A percentile compares a stretch with the other conserved stretches of the same genome.
These are phyloP conservation scores for Saxophila tyrrhenica DNA, from an alignment of 495 filamentous ascomycete genomes.

Conservation along the genomic window DNA sequence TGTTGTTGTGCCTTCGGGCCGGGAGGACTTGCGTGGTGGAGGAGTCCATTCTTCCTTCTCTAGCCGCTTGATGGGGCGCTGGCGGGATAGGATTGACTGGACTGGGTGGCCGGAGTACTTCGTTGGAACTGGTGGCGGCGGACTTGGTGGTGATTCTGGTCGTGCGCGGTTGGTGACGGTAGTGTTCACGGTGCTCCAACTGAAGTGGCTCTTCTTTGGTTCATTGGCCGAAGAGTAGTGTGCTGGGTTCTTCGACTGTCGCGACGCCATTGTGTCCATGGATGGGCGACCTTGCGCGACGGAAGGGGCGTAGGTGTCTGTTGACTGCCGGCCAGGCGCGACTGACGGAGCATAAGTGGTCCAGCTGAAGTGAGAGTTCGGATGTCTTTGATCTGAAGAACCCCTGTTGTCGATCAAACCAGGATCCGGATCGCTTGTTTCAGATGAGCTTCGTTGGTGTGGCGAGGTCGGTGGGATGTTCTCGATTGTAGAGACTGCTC, in stretches of 20 bases:
- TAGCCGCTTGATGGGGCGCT: slow-evolving; percentile 7
- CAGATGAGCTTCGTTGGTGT: slow-evolving; percentile 6
- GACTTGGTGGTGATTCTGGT: slow-evolving; percentile 6
- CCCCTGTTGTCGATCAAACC: slow-evolving; percentile 8
- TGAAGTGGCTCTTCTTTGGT: slow-evolving; percentile 13
- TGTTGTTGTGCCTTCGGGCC: background rate
- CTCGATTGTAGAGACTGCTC: slow-evolving; percentile 1
- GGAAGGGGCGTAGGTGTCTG: background rate
- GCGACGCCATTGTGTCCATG: slow-evolving; percentile 1
- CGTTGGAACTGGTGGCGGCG: slow-evolving; percentile 11
- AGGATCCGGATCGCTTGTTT: slow-evolving; percentile 1
- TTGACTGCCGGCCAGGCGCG: slow-evolving; percentile 9
- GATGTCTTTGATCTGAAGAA: background rate
- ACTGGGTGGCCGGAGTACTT: slow-evolving; percentile 10
- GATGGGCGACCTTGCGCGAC: slow-evolving; percentile 2
- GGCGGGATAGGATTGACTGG: slow-evolving; percentile 19
- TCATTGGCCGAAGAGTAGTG: background rate
- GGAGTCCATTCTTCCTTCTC: slow-evolving; percentile 14
- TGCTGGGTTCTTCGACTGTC: background rate
- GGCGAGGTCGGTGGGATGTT: slow-evolving; percentile 9
- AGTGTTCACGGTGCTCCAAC: slow-evolving; percentile 19
- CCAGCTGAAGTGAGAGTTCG: slow-evolving; percentile 18
- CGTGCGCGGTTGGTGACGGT: slow-evolving; percentile 2
- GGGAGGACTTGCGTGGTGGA: slow-evolving; percentile 1
- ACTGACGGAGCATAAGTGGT: slow-evolving; percentile 15